Conservation (phyloP, 768 basidiomycete species). For the Kwoniella pini region DNA sequence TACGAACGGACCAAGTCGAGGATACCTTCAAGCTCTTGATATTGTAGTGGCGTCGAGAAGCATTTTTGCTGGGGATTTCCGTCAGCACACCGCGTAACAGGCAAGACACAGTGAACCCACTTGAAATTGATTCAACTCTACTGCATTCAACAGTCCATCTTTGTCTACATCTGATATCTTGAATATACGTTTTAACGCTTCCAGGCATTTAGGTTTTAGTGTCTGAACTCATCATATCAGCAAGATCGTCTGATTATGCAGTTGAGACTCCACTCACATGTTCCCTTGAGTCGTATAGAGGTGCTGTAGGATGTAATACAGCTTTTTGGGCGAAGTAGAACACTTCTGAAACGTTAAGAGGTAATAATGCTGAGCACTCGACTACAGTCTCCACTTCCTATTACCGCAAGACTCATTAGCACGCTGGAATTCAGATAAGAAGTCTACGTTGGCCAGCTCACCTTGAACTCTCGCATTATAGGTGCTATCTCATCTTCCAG, state of each 20-base stretch:
- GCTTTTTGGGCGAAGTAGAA: constrained; percentile 99
- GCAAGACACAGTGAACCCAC: constrained; percentile 57
- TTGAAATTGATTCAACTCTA: constrained; percentile 96
- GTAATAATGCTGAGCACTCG: constrained; percentile 82
- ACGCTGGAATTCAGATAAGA: too few species aligned
- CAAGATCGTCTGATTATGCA: background rate
- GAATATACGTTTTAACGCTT: constrained; percentile 89
- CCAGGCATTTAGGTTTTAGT: constrained; percentile 85
- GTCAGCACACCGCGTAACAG: background rate
- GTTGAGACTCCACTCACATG: constrained; percentile 63
- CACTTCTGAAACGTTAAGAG: constrained; percentile 91
- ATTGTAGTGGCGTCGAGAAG: constrained; percentile 87
- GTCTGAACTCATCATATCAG: constrained; percentile 59
- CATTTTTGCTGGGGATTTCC: constrained; percentile 73
- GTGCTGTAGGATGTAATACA: constrained; percentile 93
- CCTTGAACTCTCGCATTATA: constrained; percentile 99
- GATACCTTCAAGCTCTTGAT: constrained; percentile 94
- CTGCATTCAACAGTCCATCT: constrained; percentile 83
- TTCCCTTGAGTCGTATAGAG: constrained; percentile 92
- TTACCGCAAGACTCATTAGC: too few species aligned
- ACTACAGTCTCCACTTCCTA: constrained; percentile 99
- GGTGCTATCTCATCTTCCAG: constrained; percentile 92
- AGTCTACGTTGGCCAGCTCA: constrained; percentile 45
- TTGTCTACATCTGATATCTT: constrained; percentile 94
- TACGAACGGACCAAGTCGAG: constrained; percentile 83